Base-by-base conservation (phyloP, 2,329 filamentous ascomycete genomes). In the Cryphonectria nitschkei region DNA sequence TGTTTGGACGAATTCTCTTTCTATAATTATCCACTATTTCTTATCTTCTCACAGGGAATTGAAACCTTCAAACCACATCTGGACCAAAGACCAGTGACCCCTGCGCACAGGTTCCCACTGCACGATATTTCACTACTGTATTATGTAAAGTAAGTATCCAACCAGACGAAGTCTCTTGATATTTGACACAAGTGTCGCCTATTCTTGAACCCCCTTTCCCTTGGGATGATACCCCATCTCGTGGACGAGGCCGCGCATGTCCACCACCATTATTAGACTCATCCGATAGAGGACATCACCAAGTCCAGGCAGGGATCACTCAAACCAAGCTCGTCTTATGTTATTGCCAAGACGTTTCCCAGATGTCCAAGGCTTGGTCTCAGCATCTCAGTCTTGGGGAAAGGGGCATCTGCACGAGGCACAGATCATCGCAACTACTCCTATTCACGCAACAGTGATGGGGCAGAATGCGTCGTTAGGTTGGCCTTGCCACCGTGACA, bases 181-280 rank as follows among this genome's bases (percentile, higher is more conserved):
- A n/a, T 37, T 34, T 61, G 58, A 61, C 29, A 34, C 58, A 39
- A 61, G 58, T 39, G 19, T 61, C 58, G 58, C 58, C 58, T 61
- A 39, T 61, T 61, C 34, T 39, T 39, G 58, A 39, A 61, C 34
- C 32, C 39, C 32, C 19, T 11, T 34, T 11, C 56, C 8, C 3
- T 39, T n/a, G 2, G 32, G 11, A 3, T 16, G 34, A 26, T 26
- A 26, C 26, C 46, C 46, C 5, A 50, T 19, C 14, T 7, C 6
- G 46, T 14, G 58, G 58, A n/a, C 58, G 22, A 61, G 8, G 32
- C 19, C 34, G 58, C 34, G 32, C 58, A 61, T n/a, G 58, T 39
- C 58, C 16, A 39, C 34, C 32, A 37, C 9, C 58, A 13, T 7
- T 50, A 6, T 39, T 32, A 39, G 19, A 61, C 22, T 6, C 16